Conservation (phyloP, 2,329 filamentous ascomycete genomes). For the Mycosphaerella sp. region DNA sequence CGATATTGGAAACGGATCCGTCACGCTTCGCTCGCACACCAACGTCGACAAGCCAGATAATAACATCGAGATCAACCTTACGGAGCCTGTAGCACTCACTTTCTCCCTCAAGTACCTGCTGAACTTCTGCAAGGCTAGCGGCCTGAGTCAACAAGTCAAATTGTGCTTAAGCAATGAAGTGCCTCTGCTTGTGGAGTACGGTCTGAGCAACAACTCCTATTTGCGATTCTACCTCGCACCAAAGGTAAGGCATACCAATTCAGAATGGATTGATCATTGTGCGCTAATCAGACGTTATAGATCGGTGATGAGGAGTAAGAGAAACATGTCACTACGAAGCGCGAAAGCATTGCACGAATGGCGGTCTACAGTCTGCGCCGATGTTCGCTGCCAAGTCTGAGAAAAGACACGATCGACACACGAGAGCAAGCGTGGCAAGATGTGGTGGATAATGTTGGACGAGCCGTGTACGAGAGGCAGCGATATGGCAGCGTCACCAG, state of each 20-base stretch:
- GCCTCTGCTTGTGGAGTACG: slow-evolving; percentile 90
- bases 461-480: neutral
- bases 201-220: slow-evolving; percentile 72
- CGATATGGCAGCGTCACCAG: neutral
- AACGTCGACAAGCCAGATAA: slow-evolving; percentile 82
- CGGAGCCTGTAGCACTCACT: slow-evolving; percentile 85
- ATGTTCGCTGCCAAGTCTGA: neutral
- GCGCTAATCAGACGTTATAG: slow-evolving; percentile 38
- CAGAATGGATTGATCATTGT: neutral
- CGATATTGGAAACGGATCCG: slow-evolving; percentile 91
- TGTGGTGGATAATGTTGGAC: slow-evolving; percentile 3
- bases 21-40: slow-evolving; percentile 82
- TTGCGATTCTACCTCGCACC: slow-evolving; percentile 96
- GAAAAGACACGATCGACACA: slow-evolving; percentile 1
- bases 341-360: neutral
- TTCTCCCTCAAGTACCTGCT: slow-evolving; percentile 99
- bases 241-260: slow-evolving; percentile 59
- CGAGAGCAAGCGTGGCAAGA: slow-evolving; percentile 1
- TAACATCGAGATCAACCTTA: slow-evolving; percentile 82
- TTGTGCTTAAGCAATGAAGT: slow-evolving; percentile 95
- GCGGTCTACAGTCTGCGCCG: neutral
- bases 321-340: neutral
- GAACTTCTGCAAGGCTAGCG: slow-evolving; percentile 99
- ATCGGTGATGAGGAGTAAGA: slow-evolving; percentile 61
- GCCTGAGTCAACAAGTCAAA: slow-evolving; percentile 73